Conservation (phyloP, 257 asterid genomes). For the Catharanthus roseus region DNA sequence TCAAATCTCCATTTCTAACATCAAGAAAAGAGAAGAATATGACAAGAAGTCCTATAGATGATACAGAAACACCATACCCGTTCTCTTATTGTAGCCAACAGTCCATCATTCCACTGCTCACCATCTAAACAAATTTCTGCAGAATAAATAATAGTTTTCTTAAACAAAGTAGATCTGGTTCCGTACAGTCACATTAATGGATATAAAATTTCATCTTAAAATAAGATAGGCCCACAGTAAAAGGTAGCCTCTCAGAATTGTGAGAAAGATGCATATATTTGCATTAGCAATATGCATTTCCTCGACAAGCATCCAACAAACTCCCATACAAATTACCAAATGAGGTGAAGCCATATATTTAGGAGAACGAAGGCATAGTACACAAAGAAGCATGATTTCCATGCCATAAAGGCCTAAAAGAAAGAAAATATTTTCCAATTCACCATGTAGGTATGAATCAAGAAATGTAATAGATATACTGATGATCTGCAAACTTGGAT, state of each 20-base stretch:
- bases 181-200: too few relatives aligned
- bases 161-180: background rate
- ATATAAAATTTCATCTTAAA: too few relatives aligned
- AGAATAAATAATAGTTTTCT: conserved; percentile 8
- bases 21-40: background rate
- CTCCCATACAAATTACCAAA: background rate
- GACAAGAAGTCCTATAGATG: background rate
- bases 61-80: conserved; percentile 45
- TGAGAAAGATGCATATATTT: background rate
- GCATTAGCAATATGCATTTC: background rate
- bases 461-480: background rate
- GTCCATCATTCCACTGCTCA: conserved; percentile 98
- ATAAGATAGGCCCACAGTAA: background rate
- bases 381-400: background rate
- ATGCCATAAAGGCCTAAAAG: background rate
- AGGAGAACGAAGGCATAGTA: background rate
- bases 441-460: background rate
- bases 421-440: background rate
- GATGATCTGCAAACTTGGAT: background rate
- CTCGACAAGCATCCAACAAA: background rate
- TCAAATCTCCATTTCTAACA: background rate
- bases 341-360: background rate
- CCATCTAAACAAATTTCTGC: conserved; percentile 87
- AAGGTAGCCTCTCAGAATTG: background rate
- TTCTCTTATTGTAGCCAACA: conserved; percentile 88